phyloP scores from a whole-genome alignment of 148 eudicot species.

The Nepenthes gracilis region DNA sequence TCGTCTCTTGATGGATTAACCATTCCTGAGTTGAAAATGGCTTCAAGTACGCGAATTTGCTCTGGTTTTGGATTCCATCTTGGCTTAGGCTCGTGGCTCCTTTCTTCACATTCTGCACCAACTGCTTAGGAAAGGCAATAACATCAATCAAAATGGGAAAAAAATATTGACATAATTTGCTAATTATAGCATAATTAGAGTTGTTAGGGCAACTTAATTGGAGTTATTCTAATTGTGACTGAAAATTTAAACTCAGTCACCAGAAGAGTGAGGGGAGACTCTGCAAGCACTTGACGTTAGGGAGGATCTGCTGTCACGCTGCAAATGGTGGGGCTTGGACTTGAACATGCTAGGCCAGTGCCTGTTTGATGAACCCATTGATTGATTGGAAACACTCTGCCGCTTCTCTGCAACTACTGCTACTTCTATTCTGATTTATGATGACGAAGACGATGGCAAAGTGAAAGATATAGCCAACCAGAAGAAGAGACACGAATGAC shows the following conservation, averaged over 20 bases:
- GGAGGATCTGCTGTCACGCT: constrained; percentile 27
- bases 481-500: background rate
- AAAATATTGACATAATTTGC: background rate
- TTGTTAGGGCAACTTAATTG: no score
- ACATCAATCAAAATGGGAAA: background rate
- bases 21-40: constrained; percentile 93
- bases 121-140: background rate
- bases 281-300: constrained; percentile 25
- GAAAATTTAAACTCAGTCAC: no score
- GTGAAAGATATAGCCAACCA: constrained; percentile 3
- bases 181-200: no score
- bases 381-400: no score
- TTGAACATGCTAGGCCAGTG: constrained; percentile 99
- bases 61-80: constrained; percentile 98
- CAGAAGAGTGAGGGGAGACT: background rate
- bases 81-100: constrained; percentile 85
- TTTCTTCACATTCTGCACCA: constrained; percentile 44
- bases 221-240: no score
- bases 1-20: constrained; percentile 95
- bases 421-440: background rate
- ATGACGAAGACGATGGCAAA: background rate
- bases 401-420: no score
- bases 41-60: constrained; percentile 80
- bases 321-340: constrained; percentile 64
- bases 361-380: constrained; percentile 82